phyloP scores from a whole-genome alignment of 441 rosid species.

The Populus hybrid region DNA sequence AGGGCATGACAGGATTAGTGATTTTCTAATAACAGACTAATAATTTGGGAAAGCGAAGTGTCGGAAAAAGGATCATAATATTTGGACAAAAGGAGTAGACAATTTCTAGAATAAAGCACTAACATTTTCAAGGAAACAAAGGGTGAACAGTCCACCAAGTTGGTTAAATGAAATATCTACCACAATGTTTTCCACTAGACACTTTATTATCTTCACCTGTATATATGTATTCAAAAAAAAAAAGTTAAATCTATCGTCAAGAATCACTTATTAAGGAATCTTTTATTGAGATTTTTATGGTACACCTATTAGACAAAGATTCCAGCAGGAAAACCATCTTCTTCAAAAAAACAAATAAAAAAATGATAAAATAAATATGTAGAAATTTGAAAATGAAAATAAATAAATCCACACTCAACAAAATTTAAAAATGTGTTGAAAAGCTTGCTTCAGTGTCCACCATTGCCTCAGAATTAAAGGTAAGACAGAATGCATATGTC shows the following conservation, averaged over 20 bases:
- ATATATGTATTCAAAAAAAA: constrained; percentile 8
- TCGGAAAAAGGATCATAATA: neutral
- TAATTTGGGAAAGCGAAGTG: neutral
- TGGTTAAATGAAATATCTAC: constrained; percentile 98
- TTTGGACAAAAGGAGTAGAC: constrained; percentile 4
- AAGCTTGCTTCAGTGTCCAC: too few relatives aligned
- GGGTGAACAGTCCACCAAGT: constrained; percentile 95
- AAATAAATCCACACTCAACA: neutral
- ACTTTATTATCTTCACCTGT: constrained; percentile 95
- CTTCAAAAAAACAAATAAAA: neutral
- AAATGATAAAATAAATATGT: too few relatives aligned
- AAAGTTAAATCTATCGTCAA: constrained; percentile 4
- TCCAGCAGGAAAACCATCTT: neutral
- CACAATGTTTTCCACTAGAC: constrained; percentile 95
- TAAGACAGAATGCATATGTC: too few relatives aligned
- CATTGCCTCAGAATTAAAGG: too few relatives aligned
- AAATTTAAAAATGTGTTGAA: neutral
- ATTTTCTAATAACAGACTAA: too few relatives aligned
- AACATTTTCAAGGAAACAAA: neutral
- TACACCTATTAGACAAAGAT: neutral
- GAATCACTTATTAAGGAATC: neutral
- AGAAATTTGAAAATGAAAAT: neutral
- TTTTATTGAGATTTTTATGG: neutral
- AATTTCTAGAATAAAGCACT: neutral
- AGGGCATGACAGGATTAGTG: too few relatives aligned